Base-by-base conservation (phyloP, 2,329 filamentous ascomycete species). In the Plenodomus tracheiphilus region DNA sequence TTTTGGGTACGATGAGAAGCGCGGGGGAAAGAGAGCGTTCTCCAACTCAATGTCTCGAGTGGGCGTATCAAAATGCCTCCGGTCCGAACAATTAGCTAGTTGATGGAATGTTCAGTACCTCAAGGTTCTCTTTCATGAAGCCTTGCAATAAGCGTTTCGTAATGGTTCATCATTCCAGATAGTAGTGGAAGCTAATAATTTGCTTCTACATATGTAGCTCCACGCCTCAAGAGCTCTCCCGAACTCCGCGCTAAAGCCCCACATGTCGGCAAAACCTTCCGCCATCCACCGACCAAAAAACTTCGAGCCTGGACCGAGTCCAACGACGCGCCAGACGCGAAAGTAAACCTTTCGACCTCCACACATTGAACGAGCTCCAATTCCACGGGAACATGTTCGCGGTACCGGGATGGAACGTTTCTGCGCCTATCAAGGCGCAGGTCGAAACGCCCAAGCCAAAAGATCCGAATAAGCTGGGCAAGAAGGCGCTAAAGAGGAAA, bases 381-480 rank as follows among this genome's bases (percentile, higher is more conserved):
- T 22, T 28, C 11, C 36, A 10, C 38, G 39, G 37, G 39, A 53
- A 25, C 2, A 93, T 97, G 93, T 97, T 97, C 73, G 87, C 91
- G 9, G 92, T 97, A 22, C 89, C 89, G 65, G 94, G 94, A 61
- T 97, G 93, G 92, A 90, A 90, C 34, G 80, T 97, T 30, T 84
- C 89, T 47, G 81, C 86, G 53, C 83, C 85, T 43, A 82, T 95
- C 56, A 91, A 90, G 73, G 74, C 84, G 22, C 90, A 96, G 74
- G 81, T 77, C 16, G 76, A 80, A 53, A 66, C 65, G 53, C 65
- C 68, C 16, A 68, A 67, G 41, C 53, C 62, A 1, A 63, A 62
- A 48, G 62, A 66, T 25, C 62, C 68, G 56, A 71, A 67, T 39
- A 77, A 72, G 53, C 64, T 75, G 50, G 67, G 75, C 59, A 83